Evolutionary conservation across 129 eudicot genomes (phyloP).

Genomic region (Lactuca sativa): DNA sequence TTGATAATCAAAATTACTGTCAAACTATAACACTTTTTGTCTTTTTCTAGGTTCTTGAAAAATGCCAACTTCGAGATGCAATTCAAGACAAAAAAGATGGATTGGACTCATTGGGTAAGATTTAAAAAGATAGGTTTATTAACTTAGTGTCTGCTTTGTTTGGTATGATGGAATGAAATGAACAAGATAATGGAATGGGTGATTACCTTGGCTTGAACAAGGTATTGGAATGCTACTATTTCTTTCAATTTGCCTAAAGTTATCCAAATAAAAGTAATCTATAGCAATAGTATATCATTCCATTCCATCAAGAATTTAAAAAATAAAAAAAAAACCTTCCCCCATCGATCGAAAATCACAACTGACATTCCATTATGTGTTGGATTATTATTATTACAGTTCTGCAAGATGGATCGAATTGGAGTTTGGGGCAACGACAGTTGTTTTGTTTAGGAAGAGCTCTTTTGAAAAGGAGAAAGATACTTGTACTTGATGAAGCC

Average conservation of each 20-base stretch:
- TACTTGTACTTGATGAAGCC: constrained; percentile 65
- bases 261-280: too few relatives aligned
- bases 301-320: too few relatives aligned
- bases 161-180: too few relatives aligned
- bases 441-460: constrained; percentile 62
- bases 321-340: too few relatives aligned
- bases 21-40: neutral
- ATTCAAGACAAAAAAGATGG: constrained; percentile 61
- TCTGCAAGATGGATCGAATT: constrained; percentile 55
- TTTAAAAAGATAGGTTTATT: neutral
- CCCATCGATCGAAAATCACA: too few relatives aligned
- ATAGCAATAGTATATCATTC: too few relatives aligned
- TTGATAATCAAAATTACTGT: neutral
- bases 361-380: too few relatives aligned
- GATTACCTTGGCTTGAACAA: too few relatives aligned
- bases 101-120: constrained; percentile 53
- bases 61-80: constrained; percentile 73
- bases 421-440: constrained; percentile 68
- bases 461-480: constrained; percentile 47
- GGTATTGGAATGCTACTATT: too few relatives aligned
- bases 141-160: neutral
- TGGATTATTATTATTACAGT: constrained; percentile 20
- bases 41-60: constrained; percentile 52
- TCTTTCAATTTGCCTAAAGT: too few relatives aligned
- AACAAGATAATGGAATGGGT: too few relatives aligned